These are phyloP conservation scores for Trametes meyenii DNA, from an alignment of 768 basidiomycete genomes.

Conservation along the genomic window DNA sequence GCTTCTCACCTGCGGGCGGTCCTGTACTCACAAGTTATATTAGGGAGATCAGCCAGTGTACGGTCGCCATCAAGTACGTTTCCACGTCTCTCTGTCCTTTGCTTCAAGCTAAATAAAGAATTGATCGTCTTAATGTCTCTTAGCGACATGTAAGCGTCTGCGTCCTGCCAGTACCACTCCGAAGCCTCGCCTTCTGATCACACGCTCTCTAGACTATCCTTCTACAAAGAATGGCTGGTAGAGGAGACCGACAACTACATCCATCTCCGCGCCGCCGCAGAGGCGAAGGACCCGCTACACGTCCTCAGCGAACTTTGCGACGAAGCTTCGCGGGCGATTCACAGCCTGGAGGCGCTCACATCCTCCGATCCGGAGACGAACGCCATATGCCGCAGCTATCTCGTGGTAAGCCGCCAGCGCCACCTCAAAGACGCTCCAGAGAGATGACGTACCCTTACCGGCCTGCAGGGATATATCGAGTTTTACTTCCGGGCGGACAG, in stretches of 20 bases:
- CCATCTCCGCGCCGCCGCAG: slow-evolving; percentile 16
- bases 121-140: background rate
- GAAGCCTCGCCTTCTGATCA: background rate
- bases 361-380: background rate
- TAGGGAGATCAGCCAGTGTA: background rate
- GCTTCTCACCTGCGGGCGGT: no score
- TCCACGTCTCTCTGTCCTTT: background rate
- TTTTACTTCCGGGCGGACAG: slow-evolving; percentile 1
- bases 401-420: background rate
- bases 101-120: background rate
- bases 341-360: background rate
- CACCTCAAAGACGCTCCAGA: no score
- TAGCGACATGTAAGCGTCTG: slow-evolving; percentile 19
- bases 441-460: no score
- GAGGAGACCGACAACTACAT: slow-evolving; percentile 24
- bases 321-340: slow-evolving; percentile 7
- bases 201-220: slow-evolving; percentile 9
- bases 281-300: background rate
- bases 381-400: background rate
- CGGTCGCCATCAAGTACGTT: slow-evolving; percentile 4
- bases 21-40: no score
- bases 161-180: background rate
- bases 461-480: slow-evolving; percentile 2
- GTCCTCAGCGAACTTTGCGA: slow-evolving; percentile 12
- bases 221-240: slow-evolving; percentile 25